phyloP scores from a whole-genome alignment of 2,329 filamentous ascomycete species.

The Pseudocercospora fijiensis region DNA sequence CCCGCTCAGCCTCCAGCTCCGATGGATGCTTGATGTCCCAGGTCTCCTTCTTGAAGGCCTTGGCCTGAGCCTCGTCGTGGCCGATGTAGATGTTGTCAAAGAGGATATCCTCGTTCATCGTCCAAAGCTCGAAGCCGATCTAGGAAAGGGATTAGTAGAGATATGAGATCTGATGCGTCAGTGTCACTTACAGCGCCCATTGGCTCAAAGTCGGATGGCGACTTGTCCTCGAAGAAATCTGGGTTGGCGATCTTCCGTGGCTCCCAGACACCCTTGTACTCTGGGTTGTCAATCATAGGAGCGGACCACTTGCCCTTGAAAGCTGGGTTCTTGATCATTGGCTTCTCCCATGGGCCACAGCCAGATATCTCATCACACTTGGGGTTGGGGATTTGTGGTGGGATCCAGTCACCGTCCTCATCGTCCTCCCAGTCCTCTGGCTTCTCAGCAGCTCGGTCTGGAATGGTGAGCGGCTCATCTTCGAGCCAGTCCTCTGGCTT shows the following conservation, averaged over 20 bases:
- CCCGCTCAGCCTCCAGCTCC: conserved; percentile 79
- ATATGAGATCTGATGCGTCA: neutral
- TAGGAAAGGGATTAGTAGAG: conserved; percentile 40
- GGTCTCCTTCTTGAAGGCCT: conserved; percentile 82
- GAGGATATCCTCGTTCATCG: conserved; percentile 97
- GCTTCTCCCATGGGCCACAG: conserved; percentile 88
- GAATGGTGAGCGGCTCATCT: conserved; percentile 75
- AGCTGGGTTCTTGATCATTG: conserved; percentile 87
- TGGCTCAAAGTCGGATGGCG: conserved; percentile 91
- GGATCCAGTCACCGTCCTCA: conserved; percentile 96
- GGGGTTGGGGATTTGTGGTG: conserved; percentile 88
- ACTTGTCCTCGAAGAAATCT: conserved; percentile 95
- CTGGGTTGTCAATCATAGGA: conserved; percentile 92
- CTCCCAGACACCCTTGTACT: conserved; percentile 94
- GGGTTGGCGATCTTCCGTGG: conserved; percentile 97
- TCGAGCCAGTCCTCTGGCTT: conserved; percentile 96
- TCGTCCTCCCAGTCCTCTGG: conserved; percentile 99
- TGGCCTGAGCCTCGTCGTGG: conserved; percentile 90
- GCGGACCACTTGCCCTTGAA: conserved; percentile 99
- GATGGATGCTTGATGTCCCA: conserved; percentile 83
- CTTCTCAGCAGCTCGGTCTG: conserved; percentile 94
- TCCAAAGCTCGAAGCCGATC: conserved; percentile 99
- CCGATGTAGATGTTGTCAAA: conserved; percentile 99
- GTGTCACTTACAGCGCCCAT: conserved; percentile 86
- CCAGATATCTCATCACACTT: conserved; percentile 93